Evolutionary conservation across 2,329 filamentous ascomycete genomes (phyloP).

Genomic region (Leptosphaerulina australis): DNA sequence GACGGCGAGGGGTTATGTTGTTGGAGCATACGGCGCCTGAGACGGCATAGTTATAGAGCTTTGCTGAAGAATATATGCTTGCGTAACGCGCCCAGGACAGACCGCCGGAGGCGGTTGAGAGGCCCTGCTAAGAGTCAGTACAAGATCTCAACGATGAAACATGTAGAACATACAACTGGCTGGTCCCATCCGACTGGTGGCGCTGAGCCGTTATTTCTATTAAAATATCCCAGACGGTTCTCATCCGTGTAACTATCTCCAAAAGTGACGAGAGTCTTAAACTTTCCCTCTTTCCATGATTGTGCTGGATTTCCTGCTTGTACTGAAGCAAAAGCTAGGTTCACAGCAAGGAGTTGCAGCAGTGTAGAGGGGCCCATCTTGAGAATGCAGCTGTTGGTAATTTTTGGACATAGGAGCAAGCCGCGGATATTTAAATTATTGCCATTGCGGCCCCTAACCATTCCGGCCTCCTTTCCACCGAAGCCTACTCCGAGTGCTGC

Average conservation of each 20-base stretch:
- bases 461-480: constrained; percentile 21
- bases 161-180: constrained; percentile 48
- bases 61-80: constrained; percentile 62
- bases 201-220: constrained; percentile 58
- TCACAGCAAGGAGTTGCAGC: constrained; percentile 27
- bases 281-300: constrained; percentile 53
- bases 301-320: constrained; percentile 19
- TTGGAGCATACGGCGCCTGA: constrained; percentile 75
- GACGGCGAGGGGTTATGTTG: constrained; percentile 64
- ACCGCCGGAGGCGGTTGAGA: constrained; percentile 67
- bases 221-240: constrained; percentile 68
- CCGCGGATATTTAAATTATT: constrained; percentile 25
- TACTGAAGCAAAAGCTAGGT: constrained; percentile 27
- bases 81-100: constrained; percentile 73
- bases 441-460: constrained; percentile 1
- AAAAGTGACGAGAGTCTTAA: constrained; percentile 71
- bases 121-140: constrained; percentile 40
- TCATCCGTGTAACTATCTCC: constrained; percentile 81
- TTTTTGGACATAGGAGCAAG: background rate
- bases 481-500: constrained; percentile 8
- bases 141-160: background rate
- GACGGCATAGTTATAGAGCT: constrained; percentile 71
- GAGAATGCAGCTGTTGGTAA: constrained; percentile 2
- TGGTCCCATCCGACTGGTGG: constrained; percentile 67
- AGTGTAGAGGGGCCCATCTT: constrained; percentile 21